Evolutionary conservation across 1,139 yeast species (phyloP), one percentile per base, ranked within the genome.

Genomic region (Blastobotrys buckinghamii): DNA sequence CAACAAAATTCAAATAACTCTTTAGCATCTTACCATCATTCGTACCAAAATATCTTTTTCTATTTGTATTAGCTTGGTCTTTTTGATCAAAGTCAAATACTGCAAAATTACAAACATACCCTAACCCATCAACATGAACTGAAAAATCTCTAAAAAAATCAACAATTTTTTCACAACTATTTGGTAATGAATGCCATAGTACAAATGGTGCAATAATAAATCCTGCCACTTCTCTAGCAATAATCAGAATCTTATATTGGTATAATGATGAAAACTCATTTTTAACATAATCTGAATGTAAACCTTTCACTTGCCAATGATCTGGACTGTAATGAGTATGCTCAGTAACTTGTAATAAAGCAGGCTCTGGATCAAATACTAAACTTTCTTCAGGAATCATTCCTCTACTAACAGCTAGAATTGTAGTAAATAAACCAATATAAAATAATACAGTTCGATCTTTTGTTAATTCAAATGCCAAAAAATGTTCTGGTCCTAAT

Each of bases 71-170:
- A 53, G 83, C 78, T 58, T 86, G 4, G 13, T 36, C 12, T 38
- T 59, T 62, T 57, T 77, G 77, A 56, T 82, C 84, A 53, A 83
- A 79, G 58, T 86, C 85, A 67, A 92, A 94, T 81, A 87, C 85
- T 2, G 98, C 97, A 73, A 82, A 88, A 39, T 87, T 83, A 63
- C 98, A 92, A 34, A 92, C 95, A 60, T 90, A 85, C 0, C 98
- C 99, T 41, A 92, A 71, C 0, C 97, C 97, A 68, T 90, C 97
- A 43, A 90, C 88, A 64, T 90, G 94, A 12, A 89, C 81, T 10
- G 95, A 82, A 57, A 79, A 84, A 53, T 92, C 97, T 50, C 97
- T 69, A 66, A 90, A 87, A 61, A 92, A 92, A 62, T 92, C 97
- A 35, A 92, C 78, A 39, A 92, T 84, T 34, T 79, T 73, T 32